A percentile compares a stretch with the other conserved stretches of the same genome.
phyloP scores from a whole-genome alignment of 768 basidiomycete genomes.

The Myochromella boudieri region DNA sequence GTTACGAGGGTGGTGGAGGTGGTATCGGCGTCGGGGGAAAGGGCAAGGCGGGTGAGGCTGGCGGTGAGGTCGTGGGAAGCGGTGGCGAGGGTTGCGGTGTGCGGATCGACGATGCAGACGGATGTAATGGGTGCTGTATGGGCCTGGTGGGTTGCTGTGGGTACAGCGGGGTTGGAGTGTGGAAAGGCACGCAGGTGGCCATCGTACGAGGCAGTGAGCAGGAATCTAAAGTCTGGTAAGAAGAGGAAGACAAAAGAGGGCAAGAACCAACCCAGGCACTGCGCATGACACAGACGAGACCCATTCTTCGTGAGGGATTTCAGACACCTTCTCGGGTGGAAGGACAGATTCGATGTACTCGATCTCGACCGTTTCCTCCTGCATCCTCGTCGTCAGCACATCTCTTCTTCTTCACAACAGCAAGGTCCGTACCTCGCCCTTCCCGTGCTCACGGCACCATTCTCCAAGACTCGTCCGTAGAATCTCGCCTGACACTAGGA shows the following conservation, averaged over 20 bases:
- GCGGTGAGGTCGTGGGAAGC: slow-evolving; percentile 82
- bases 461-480: slow-evolving; percentile 68
- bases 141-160: slow-evolving; percentile 44
- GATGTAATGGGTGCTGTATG: slow-evolving; percentile 74
- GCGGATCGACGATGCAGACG: slow-evolving; percentile 42
- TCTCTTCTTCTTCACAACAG: not conserved
- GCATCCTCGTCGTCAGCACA: not conserved
- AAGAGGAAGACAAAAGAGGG: not conserved
- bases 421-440: slow-evolving; percentile 60
- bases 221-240: slow-evolving; percentile 43
- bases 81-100: slow-evolving; percentile 47
- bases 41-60: slow-evolving; percentile 46
- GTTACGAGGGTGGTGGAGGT: slow-evolving; percentile 52
- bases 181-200: slow-evolving; percentile 74
- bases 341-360: slow-evolving; percentile 90
- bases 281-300: slow-evolving; percentile 77
- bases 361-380: slow-evolving; percentile 91
- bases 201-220: slow-evolving; percentile 83
- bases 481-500: slow-evolving; percentile 82
- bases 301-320: slow-evolving; percentile 91
- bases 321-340: slow-evolving; percentile 79
- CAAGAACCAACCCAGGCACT: slow-evolving; percentile 45
- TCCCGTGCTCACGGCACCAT: slow-evolving; percentile 70
- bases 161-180: slow-evolving; percentile 49
- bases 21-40: slow-evolving; percentile 23